Conservation (phyloP, 345 rosid genomes). For the Orychophragmus violaceus region DNA sequence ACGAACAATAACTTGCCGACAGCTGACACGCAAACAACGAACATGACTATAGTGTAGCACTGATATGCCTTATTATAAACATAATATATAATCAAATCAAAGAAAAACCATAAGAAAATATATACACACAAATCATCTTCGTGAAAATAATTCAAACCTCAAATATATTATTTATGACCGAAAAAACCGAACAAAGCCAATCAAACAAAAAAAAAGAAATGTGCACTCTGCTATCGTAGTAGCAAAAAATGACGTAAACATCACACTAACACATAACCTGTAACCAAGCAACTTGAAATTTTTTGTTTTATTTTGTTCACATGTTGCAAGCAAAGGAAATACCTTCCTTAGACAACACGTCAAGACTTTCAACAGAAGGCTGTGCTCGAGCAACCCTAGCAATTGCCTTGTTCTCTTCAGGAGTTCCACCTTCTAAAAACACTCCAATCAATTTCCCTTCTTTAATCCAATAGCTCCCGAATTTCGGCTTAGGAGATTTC, state of each 20-base stretch:
- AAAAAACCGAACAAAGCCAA: background rate
- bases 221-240: background rate
- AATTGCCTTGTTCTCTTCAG: slow-evolving; percentile 84
- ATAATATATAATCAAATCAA: no score
- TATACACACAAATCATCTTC: no score
- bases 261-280: background rate
- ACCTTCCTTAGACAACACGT: slow-evolving; percentile 55
- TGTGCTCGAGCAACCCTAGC: slow-evolving; percentile 74
- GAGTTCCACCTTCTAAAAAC: slow-evolving; percentile 80
- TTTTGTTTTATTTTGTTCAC: background rate
- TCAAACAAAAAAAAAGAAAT: background rate
- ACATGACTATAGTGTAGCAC: no score
- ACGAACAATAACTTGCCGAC: no score
- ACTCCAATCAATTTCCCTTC: slow-evolving; percentile 82
- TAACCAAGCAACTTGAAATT: background rate
- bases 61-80: no score
- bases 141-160: no score
- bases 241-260: background rate
- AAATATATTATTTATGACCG: no score
- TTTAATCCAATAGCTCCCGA: slow-evolving; percentile 86
- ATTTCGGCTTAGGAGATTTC: slow-evolving; percentile 57
- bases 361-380: slow-evolving; percentile 57
- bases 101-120: no score
- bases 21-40: no score
- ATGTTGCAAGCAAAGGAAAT: slow-evolving; percentile 44